Evolutionary conservation across 2,329 filamentous ascomycete species (phyloP), one percentile per base, ranked within the genome.

Genomic region (Pyrenophora graminea): DNA sequence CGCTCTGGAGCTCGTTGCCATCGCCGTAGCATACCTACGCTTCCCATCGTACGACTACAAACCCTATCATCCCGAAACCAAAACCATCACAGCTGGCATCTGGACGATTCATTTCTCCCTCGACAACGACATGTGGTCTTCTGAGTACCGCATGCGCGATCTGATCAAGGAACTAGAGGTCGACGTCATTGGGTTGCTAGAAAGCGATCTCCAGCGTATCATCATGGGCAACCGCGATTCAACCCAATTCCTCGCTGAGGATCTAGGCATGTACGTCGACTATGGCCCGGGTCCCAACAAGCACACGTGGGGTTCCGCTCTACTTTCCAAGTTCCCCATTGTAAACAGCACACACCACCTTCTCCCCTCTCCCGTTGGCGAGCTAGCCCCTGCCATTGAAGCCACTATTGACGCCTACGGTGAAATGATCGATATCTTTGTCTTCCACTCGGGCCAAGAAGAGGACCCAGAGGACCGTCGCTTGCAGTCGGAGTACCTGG

Each of bases 161-260:
- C 80, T 96, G 12, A 87, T 96, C 74, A 86, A 90, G 68, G 94
- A 97, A 67, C 79, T 96, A n/a, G 94, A 99, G 74, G 79, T 99
- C n/a, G 94, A 99, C 68, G 90, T 99, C 4, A 83, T 99, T 39
- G 94, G 94, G n/a, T 83, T 99, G 17, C 82, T 99, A 0, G 94
- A 99, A 74, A 89, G 88, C 0, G 94, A 99, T 71, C 82, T 90
- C 31, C 94, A 99, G 77, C 90, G 93, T 62, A 96, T 99, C 76
- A 99, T 99, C 79, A 99, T 97, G 94, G 94, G 94, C 67, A 99
- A 97, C 77, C 89, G 94, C 61, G 94, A 99, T 71, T 89, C 90
- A 7, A 97, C 94, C 1, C 94, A 97, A 71, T 95, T 90, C 75
- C 83, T 99, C 7, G 92, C 94, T 17, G 93, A 97, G 72, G 92